Evolutionary conservation across 129 eudicot genomes (phyloP).

Genomic region (Smallanthus sonchifolius): DNA sequence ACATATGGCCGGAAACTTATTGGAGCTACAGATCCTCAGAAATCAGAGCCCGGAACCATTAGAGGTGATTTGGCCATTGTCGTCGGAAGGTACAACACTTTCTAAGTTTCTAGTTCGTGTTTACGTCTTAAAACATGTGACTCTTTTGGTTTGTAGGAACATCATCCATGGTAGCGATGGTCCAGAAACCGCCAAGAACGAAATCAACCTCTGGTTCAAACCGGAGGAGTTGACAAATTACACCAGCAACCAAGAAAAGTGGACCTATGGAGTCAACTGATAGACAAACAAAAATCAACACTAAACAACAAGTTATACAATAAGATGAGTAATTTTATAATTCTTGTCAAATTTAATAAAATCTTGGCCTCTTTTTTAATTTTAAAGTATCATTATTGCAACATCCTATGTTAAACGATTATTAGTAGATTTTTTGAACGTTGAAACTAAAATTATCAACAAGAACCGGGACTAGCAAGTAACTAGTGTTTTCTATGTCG

Average conservation of each 20-base stretch:
- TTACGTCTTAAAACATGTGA: not conserved
- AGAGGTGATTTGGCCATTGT: slow-evolving; percentile 95
- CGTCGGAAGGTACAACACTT: slow-evolving; percentile 74
- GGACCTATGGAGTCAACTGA: slow-evolving; percentile 80
- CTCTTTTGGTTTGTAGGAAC: slow-evolving; percentile 43
- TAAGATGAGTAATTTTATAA: not conserved
- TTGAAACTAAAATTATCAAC: no score
- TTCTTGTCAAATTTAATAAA: not conserved
- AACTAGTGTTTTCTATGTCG: no score
- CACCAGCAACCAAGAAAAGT: slow-evolving; percentile 82
- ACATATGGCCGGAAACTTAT: slow-evolving; percentile 94
- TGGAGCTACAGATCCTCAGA: slow-evolving; percentile 97
- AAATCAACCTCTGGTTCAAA: slow-evolving; percentile 89
- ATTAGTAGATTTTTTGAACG: no score
- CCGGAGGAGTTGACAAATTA: slow-evolving; percentile 86
- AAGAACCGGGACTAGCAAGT: no score
- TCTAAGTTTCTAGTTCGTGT: no score
- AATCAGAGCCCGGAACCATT: slow-evolving; percentile 97
- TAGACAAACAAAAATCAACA: not conserved
- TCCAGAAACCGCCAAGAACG: slow-evolving; percentile 98
- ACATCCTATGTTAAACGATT: not conserved
- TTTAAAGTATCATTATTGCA: not conserved
- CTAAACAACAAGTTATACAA: not conserved
- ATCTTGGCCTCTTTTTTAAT: not conserved
- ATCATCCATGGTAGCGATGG: slow-evolving; percentile 99